Evolutionary conservation across 2,329 filamentous ascomycete species (phyloP), one percentile per base, ranked within the genome.

Genomic region (Tolypocladium paradoxum): DNA sequence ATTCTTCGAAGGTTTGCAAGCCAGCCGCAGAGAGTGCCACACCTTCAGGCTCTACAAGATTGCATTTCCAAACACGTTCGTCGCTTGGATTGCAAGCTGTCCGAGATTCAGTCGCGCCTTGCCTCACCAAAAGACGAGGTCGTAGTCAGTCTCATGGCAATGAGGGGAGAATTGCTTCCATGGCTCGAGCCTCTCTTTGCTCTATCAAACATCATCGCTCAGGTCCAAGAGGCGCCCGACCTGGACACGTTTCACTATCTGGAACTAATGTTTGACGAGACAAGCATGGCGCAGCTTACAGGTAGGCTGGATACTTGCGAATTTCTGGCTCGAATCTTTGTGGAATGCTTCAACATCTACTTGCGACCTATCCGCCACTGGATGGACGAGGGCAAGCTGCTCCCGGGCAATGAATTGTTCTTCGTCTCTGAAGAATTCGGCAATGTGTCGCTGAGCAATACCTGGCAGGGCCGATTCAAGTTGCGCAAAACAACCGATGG

Each of bases 321-420:
- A 38, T 83, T 80, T 38, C 73, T 93, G 6, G 82, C 82, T 2
- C 72, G 73, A 0, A 75, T 93, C 4, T 93, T 96, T 64, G 84
- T 93, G 53, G 79, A 86, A 47, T 95, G 89, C 63, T 86, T 96
- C 54, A 81, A 84, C 54, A 83, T 89, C 1, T 97, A 96, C 65
- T 76, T 95, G 37, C 83, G 83, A 38, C 88, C 90, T 0, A 85
- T 96, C 46, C 79, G 84, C 36, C 72, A 77, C 18, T 97, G 92
- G 92, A 92, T 96, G 83, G 83, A 89, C 61, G 78, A 82, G 37
- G 92, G 92, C 0, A 80, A 83, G 52, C 70, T 96, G 4, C 73
- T 80, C 2, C 70, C 78, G 0, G 76, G 77, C 1, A 84, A 90
- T 58, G 81, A 82, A 56, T 77, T 82, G 0, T 93, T 95, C 64